Evolutionary conservation across 148 eudicot genomes (phyloP).

Genomic region (Vaccinium corymbosum): DNA sequence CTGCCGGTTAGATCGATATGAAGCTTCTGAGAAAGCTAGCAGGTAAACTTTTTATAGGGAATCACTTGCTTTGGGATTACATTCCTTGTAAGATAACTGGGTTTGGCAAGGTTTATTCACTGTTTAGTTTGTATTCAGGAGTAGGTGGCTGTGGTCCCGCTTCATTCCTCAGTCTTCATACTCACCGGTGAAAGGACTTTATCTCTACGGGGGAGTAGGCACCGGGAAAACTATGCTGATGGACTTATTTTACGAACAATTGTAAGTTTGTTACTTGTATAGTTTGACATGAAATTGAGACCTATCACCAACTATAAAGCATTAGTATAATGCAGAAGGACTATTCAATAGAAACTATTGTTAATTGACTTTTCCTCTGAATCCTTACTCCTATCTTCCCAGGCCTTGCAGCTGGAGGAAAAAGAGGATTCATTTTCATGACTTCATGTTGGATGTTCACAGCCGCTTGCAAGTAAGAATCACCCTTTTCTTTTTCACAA

Average conservation of each 20-base stretch:
- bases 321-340: neutral
- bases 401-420: slow-evolving; percentile 91
- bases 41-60: slow-evolving; percentile 42
- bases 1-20: slow-evolving; percentile 81
- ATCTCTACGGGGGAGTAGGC: slow-evolving; percentile 91
- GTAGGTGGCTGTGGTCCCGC: slow-evolving; percentile 87
- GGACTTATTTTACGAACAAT: slow-evolving; percentile 77
- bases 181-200: slow-evolving; percentile 84
- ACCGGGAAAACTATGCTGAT: slow-evolving; percentile 98
- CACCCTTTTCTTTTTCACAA: slow-evolving; percentile 10
- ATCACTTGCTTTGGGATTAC: neutral
- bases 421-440: slow-evolving; percentile 92
- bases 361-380: neutral
- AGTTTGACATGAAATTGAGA: slow-evolving; percentile 2
- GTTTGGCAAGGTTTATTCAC: neutral
- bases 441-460: slow-evolving; percentile 93
- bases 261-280: slow-evolving; percentile 46
- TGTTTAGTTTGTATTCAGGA: slow-evolving; percentile 41
- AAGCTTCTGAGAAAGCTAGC: slow-evolving; percentile 58
- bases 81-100: neutral
- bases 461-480: slow-evolving; percentile 72
- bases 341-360: neutral
- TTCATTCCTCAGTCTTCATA: slow-evolving; percentile 62
- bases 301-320: neutral
- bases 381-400: slow-evolving; percentile 10